Evolutionary conservation across 2,329 filamentous ascomycete species (phyloP).

Genomic region (Curvularia spicifera): DNA sequence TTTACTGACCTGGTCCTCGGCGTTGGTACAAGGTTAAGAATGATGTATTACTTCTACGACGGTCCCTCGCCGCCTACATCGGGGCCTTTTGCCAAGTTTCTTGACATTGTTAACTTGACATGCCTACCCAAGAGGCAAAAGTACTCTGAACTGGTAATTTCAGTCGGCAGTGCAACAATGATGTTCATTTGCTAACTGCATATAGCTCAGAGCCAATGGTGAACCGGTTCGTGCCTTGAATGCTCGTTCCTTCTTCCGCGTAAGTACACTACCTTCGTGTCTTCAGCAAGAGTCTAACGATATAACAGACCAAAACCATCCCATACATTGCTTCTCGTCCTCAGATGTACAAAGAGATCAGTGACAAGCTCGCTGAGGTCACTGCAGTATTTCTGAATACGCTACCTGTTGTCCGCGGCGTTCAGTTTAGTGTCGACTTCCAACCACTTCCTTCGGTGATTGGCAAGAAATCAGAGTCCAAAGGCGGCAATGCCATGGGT

Average conservation of each 20-base stretch:
- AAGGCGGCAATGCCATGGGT: conserved; percentile 37
- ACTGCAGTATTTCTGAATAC: conserved; percentile 30
- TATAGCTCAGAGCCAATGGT: conserved; percentile 26
- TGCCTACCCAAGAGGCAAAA: conserved; percentile 34
- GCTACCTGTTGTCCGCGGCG: conserved; percentile 15
- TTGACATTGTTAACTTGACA: conserved; percentile 34
- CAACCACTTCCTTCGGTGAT: conserved; percentile 32
- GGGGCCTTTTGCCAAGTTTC: conserved; percentile 42
- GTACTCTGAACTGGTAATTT: conserved; percentile 43
- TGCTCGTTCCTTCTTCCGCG: conserved; percentile 31
- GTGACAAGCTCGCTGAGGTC: conserved; percentile 37
- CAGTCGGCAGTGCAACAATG: not conserved
- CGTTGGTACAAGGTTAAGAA: conserved; percentile 14
- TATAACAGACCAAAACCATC: conserved; percentile 32
- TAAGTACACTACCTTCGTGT: conserved; percentile 13
- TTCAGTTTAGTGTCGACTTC: conserved; percentile 35
- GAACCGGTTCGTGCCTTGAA: conserved; percentile 19
- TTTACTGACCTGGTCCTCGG: conserved; percentile 22
- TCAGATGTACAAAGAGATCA: conserved; percentile 46
- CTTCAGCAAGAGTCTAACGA: conserved; percentile 7
- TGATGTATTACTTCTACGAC: conserved; percentile 35
- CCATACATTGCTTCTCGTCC: conserved; percentile 36
- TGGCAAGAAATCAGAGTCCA: conserved; percentile 24
- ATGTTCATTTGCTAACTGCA: conserved; percentile 2
- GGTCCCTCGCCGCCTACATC: conserved; percentile 38